A percentile compares a stretch with the other conserved stretches of the same genome.
phyloP scores from a whole-genome alignment of 148 eudicot genomes.

The Vaccinium myrtillus region DNA sequence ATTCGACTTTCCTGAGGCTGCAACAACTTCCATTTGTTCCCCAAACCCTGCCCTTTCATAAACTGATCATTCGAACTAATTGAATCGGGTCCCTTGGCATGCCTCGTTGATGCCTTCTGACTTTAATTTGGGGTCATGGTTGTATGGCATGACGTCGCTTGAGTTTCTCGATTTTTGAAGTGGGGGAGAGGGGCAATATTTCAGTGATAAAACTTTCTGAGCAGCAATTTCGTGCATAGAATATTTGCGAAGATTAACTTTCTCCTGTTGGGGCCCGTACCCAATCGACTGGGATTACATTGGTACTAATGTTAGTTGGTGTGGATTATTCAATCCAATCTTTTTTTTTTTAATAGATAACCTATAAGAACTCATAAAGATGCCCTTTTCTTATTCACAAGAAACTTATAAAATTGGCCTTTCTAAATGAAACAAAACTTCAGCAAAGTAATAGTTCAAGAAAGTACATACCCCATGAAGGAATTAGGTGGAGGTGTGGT shows the following conservation, averaged over 20 bases:
- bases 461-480: background rate
- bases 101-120: too few relatives aligned
- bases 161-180: too few relatives aligned
- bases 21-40: background rate
- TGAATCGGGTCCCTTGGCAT: too few relatives aligned
- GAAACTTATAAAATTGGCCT: background rate
- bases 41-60: background rate
- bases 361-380: background rate
- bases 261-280: too few relatives aligned
- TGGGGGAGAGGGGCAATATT: too few relatives aligned
- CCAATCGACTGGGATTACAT: too few relatives aligned
- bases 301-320: too few relatives aligned
- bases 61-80: background rate
- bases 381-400: background rate
- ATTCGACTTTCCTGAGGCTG: background rate
- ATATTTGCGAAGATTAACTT: too few relatives aligned
- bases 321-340: background rate
- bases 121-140: too few relatives aligned
- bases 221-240: too few relatives aligned
- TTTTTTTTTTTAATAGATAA: background rate
- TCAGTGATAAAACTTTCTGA: too few relatives aligned
- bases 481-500: conserved; percentile 1
- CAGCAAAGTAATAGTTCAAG: background rate
- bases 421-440: background rate
- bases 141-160: too few relatives aligned